Conservation (phyloP, 768 basidiomycete species). For the Mycena metata region DNA sequence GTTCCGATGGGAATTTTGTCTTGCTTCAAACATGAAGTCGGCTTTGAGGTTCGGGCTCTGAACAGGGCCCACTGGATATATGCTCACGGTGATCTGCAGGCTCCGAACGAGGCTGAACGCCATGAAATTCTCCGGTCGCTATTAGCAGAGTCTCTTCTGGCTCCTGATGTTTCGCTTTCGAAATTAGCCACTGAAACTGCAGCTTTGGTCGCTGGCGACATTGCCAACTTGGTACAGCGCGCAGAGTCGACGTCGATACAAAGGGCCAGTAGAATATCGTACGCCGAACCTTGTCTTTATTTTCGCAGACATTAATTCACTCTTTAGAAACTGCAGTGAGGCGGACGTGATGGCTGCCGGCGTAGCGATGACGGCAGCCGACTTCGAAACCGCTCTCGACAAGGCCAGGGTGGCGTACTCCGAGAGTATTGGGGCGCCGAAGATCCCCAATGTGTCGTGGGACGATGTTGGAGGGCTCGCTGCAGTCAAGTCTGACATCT, state of each 20-base stretch:
- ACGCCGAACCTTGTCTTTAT: slow-evolving; percentile 22
- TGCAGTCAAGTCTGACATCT: slow-evolving; percentile 89
- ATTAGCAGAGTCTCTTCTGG: slow-evolving; percentile 57
- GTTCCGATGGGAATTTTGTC: slow-evolving; percentile 73
- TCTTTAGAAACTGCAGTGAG: slow-evolving; percentile 41
- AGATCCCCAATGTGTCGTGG: slow-evolving; percentile 96
- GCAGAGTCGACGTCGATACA: slow-evolving; percentile 69
- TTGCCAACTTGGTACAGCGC: slow-evolving; percentile 75
- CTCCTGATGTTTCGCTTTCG: slow-evolving; percentile 84
- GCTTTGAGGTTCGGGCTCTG: slow-evolving; percentile 69
- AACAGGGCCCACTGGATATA: neutral
- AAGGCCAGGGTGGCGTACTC: slow-evolving; percentile 85
- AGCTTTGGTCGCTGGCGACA: slow-evolving; percentile 87
- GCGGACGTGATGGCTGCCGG: slow-evolving; percentile 53
- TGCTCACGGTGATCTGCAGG: slow-evolving; percentile 58
- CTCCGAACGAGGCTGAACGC: slow-evolving; percentile 84
- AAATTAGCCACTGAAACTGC: slow-evolving; percentile 89
- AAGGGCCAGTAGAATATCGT: slow-evolving; percentile 57
- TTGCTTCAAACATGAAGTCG: slow-evolving; percentile 89
- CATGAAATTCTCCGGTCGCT: slow-evolving; percentile 67
- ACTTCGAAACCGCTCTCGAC: slow-evolving; percentile 80
- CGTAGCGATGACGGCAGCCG: slow-evolving; percentile 63
- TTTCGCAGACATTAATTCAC: slow-evolving; percentile 7
- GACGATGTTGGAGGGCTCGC: slow-evolving; percentile 96
- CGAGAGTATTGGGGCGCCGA: slow-evolving; percentile 96